Evolutionary conservation across 257 asterid species (phyloP), one percentile per base, ranked within the genome.

Genomic region (Solanum habrochaites): DNA sequence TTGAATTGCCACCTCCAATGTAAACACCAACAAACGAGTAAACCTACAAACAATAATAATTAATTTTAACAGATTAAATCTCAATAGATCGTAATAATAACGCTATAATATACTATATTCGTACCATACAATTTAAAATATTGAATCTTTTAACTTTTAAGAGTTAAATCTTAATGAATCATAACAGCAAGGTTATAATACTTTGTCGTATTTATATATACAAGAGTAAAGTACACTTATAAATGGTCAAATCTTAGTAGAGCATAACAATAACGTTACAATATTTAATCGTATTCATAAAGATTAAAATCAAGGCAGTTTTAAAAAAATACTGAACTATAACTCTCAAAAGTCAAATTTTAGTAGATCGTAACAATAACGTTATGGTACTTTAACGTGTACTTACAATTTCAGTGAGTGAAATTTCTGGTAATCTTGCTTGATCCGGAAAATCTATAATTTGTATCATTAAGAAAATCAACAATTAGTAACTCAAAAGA

Each of bases 1-100:
- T 89, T 97, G 98, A 85, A 94, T 90, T 1, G 98, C 98, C 89
- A 97, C 98, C 91, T 97, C 99, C n/a, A 97, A 90, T 49, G 99
- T 97, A 90, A 97, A 97, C 67, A 94, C 99, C 20, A 95, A 81
- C 91, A 97, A 83, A 75, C 96, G 92, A 81, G 93, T 95, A 75
- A 94, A 92, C 94, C 99, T 96, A 85, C 52, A 87, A 8, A 47
- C 4, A 62, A 23, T 0, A 5, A 35, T 0, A 5, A 35, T 4
- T 60, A 67, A 27, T 16, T 27, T 13, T 13, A 67, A 67, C 13
- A 3, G 5, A 31, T 27, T 21, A 67, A 13, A 29, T 29, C 11
- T 67, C 39, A 67, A 6, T 67, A 2, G 35, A 67, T 67, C 11
- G 1, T 7, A 7, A 69, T 0, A 29, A 1, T 15, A 69, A 69